A percentile compares a stretch with the other conserved stretches of the same genome.
Conservation (phyloP, 345 rosid species). For the Salix koriyanagi region DNA sequence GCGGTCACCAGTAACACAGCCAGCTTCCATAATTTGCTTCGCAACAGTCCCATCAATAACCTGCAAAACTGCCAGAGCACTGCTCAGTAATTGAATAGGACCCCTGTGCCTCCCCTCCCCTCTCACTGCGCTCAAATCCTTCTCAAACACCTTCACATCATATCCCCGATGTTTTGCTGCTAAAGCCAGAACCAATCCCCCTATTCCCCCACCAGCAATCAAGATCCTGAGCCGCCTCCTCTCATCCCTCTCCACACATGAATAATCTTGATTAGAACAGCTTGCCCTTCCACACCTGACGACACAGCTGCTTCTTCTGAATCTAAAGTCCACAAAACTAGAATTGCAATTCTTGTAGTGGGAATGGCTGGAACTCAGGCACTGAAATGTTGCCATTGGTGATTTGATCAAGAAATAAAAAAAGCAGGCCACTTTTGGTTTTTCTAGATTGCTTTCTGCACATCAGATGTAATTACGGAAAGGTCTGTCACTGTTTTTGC, state of each 20-base stretch:
- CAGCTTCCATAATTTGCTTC: constrained; percentile 10
- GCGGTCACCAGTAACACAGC: constrained; percentile 25
- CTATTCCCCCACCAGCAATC: constrained; percentile 29
- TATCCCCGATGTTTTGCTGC: constrained; percentile 17
- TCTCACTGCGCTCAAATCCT: constrained; percentile 24
- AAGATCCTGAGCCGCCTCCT: constrained; percentile 14
- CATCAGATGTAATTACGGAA: too few species aligned
- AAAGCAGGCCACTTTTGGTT: background rate
- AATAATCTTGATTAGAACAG: background rate
- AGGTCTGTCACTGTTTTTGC: background rate
- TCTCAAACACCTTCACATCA: constrained; percentile 26
- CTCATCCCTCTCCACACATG: background rate
- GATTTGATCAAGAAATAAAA: background rate
- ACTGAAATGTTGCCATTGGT: background rate
- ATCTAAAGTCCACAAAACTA: background rate
- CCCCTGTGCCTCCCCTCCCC: constrained; percentile 25
- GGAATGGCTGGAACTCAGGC: background rate
- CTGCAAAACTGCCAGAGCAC: constrained; percentile 18
- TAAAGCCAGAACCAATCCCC: constrained; percentile 20
- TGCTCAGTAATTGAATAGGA: constrained; percentile 18
- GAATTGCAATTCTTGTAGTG: background rate
- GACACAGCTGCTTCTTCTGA: background rate
- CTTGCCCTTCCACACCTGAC: constrained; percentile 8
- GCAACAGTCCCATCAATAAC: constrained; percentile 20
- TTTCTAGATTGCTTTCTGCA: background rate